Evolutionary conservation across 805 yeast species (phyloP).

Genomic region (Wickerhamiella azyma): DNA sequence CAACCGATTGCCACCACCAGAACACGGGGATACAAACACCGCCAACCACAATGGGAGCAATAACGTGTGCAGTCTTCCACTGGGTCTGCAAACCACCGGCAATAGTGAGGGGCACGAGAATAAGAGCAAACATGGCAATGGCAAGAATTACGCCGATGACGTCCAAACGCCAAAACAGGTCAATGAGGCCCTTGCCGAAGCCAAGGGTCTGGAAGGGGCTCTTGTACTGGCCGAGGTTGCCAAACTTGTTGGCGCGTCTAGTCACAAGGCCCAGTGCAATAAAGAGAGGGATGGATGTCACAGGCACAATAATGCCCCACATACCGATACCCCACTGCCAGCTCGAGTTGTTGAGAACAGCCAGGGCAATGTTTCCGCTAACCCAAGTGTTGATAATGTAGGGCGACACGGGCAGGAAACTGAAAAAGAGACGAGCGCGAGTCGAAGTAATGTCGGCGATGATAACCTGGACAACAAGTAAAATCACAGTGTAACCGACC

Average conservation of each 20-base stretch:
- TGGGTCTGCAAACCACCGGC: conserved; percentile 47
- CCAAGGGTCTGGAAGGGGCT: conserved; percentile 30
- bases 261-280: conserved; percentile 41
- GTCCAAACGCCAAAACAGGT: conserved; percentile 49
- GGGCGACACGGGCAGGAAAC: conserved; percentile 57
- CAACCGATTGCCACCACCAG: conserved; percentile 42
- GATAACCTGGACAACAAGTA: conserved; percentile 42
- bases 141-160: conserved; percentile 46
- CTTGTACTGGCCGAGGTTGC: conserved; percentile 34
- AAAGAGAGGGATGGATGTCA: conserved; percentile 47
- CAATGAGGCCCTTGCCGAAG: conserved; percentile 13
- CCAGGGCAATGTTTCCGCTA: conserved; percentile 39
- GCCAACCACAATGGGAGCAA: conserved; percentile 62
- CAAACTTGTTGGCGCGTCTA: conserved; percentile 40
- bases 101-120: conserved; percentile 59
- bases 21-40: conserved; percentile 46
- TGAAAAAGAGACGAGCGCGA: conserved; percentile 55
- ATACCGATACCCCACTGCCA: conserved; percentile 72
- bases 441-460: conserved; percentile 54
- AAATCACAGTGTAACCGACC: conserved; percentile 50
- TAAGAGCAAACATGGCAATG: conserved; percentile 44
- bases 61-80: conserved; percentile 49
- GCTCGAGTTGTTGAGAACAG: conserved; percentile 14
- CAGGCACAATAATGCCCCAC: conserved; percentile 68
- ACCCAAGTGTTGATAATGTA: conserved; percentile 70